Conservation (phyloP, 257 asterid species). For the Lycium ferocissimum region DNA sequence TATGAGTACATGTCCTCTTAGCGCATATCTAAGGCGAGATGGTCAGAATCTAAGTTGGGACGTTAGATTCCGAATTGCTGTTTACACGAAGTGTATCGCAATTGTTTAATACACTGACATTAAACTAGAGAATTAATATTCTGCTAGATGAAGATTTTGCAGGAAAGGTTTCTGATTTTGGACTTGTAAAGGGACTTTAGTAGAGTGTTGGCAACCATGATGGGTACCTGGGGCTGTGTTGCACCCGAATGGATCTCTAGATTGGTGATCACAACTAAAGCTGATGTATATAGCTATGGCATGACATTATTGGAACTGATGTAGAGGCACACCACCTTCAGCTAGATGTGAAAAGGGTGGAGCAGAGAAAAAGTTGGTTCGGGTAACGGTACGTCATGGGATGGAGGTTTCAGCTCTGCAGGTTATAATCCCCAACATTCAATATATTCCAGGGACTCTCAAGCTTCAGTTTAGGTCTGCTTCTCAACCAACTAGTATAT, state of each 20-base stretch:
- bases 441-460: constrained; percentile 47
- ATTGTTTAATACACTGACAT: constrained; percentile 77
- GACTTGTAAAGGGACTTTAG: constrained; percentile 85
- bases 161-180: constrained; percentile 81
- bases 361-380: constrained; percentile 52
- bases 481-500: too few species aligned
- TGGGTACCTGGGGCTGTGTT: constrained; percentile 88
- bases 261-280: constrained; percentile 78
- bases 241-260: constrained; percentile 95
- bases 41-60: constrained; percentile 72
- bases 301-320: constrained; percentile 73
- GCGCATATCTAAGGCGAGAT: constrained; percentile 55
- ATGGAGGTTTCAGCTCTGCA: constrained; percentile 37
- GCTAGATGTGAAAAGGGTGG: constrained; percentile 51
- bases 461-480: constrained; percentile 28
- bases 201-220: constrained; percentile 71
- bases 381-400: constrained; percentile 38
- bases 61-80: constrained; percentile 61
- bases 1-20: constrained; percentile 81
- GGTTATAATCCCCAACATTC: constrained; percentile 43
- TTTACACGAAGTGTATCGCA: constrained; percentile 76
- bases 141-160: constrained; percentile 68
- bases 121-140: constrained; percentile 70
- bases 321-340: constrained; percentile 72
- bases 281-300: constrained; percentile 84